Base-by-base conservation (phyloP, 2,329 filamentous ascomycete genomes). In the Cylindrodendrum hubeiense region DNA sequence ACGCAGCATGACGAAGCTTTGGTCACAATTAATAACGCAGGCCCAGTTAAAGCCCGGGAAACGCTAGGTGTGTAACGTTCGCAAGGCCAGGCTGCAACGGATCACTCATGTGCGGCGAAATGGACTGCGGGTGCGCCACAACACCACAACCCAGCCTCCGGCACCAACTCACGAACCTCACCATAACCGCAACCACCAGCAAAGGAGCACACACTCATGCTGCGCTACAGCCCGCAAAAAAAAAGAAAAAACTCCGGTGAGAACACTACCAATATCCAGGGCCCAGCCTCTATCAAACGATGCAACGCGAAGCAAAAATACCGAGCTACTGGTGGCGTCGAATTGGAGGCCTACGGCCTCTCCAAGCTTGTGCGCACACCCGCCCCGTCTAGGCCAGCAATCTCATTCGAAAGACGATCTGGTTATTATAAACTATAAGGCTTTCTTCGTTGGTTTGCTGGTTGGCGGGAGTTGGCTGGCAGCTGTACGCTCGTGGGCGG, bases 1-100 rank as follows among this genome's bases (percentile, higher is more conserved):
- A 24, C 26, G 49, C 52, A 19, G 53, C 52, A 62, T 46, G 22
- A 41, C 43, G 28, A 28, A 47, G 26, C 17, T 22, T 12, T 28
- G 12, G 17, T 17, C 52, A 56, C 24, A 15, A 50, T 34, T 52
- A 56, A 46, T 52, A 21, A 56, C 52, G 41, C 55, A 41, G 24
- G 33, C 39, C 60, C 39, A 47, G 41, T 51, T 28, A 26, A 54
- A 49, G n/a, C 39, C 54, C 39, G 13, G 24, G 26, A 19, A n/a
- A n/a, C n/a, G 19, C 17, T 37, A 49, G 49, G 44, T 49, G 54
- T 50, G 54, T 50, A 50, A 56, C 49, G 9, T 33, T 59, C 34
- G 55, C 50, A 19, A 43, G 50, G 34, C 2, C 34, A 33, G 46
- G 19, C 44, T 51, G 21, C 47, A 49, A 49, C 26, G 54, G 7